These are phyloP conservation scores for Sordaria brevicollis DNA, from an alignment of 495 filamentous ascomycete species.

Conservation along the genomic window DNA sequence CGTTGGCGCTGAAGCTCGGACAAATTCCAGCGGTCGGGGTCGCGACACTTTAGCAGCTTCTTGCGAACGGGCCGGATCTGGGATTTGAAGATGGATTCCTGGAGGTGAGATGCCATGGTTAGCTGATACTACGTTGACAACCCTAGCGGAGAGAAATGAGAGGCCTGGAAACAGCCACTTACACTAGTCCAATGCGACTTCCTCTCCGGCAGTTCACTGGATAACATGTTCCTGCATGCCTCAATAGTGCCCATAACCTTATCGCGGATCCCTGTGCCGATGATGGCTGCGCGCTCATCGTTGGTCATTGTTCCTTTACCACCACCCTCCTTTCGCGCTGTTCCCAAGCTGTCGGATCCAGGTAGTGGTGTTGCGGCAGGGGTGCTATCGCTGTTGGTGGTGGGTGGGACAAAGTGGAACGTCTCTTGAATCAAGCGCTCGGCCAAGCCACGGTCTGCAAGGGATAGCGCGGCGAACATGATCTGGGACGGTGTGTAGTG, in stretches of 20 bases:
- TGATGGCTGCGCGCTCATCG: constrained; percentile 21
- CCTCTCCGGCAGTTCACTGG: constrained; percentile 35
- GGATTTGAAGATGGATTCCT: constrained; percentile 27
- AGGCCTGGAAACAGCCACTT: constrained; percentile 1
- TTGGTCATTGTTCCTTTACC: neutral
- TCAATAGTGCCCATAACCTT: constrained; percentile 40
- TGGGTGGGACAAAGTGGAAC: constrained; percentile 30
- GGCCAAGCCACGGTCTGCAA: constrained; percentile 63
- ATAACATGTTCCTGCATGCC: constrained; percentile 41
- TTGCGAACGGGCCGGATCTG: constrained; percentile 48
- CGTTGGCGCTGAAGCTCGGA: constrained; percentile 44
- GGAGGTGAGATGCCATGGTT: neutral
- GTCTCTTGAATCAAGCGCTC: constrained; percentile 66
- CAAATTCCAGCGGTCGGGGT: constrained; percentile 56
- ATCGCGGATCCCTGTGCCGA: constrained; percentile 21
- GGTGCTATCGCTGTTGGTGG: constrained; percentile 11
- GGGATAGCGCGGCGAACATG: constrained; percentile 66
- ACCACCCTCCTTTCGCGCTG: neutral
- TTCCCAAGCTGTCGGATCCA: neutral
- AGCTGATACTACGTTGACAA: neutral
- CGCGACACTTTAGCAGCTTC: constrained; percentile 70
- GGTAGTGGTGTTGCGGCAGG: neutral
- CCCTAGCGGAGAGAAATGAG: neutral
- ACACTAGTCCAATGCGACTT: constrained; percentile 33
- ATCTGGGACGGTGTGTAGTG: constrained; percentile 93